Base-by-base conservation (phyloP, 257 asterid genomes). In the Perilla frutescens region DNA sequence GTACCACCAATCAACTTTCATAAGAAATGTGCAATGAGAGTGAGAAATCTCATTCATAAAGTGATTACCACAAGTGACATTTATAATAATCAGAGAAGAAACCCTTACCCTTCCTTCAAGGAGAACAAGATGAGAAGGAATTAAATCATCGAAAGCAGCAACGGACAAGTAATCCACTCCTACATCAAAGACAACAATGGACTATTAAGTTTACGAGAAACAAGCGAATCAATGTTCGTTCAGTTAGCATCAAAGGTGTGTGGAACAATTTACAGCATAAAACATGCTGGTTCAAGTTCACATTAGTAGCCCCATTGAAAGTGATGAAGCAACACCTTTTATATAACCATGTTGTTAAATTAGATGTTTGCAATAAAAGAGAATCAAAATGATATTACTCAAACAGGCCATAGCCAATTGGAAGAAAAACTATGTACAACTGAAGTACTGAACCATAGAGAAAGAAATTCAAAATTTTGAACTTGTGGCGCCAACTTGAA, bases 101-200 rank as follows among this genome's bases (percentile, higher is more conserved):
- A 68, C 11, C 12, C 84, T 87, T 79, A 95, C 99, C 93, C 84
- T 83, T 86, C 89, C 76, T 79, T 86, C 45, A 6, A 95, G 96
- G 59, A 95, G 84, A 68, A 92, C 97, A 59, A 84, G 96, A 84
- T 95, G 99, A 73, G 98, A 47, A 53, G 99, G 88, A 50, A 86
- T 73, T 80, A 84, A 58, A 77, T 95, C 94, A 64, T 57, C 96
- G 63, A 47, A 89, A n/a, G 98, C 98, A 74, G 98, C 99, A 80
- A 85, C 98, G 3, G 99, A 95, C 84, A 95, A 81, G 90, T 95
- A 95, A 76, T 95, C 99, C 13, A 84, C 48, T 77, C 99, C 99
- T 95, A 71, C 84, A 81, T 77, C 39, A 49, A 63, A 56, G 47
- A 66, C 47, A 66, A 13, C 49, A 75, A 79, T 20, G 74, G 47